Base-by-base conservation (phyloP, 495 filamentous ascomycete species). In the Astrothelium subdiscretum region DNA sequence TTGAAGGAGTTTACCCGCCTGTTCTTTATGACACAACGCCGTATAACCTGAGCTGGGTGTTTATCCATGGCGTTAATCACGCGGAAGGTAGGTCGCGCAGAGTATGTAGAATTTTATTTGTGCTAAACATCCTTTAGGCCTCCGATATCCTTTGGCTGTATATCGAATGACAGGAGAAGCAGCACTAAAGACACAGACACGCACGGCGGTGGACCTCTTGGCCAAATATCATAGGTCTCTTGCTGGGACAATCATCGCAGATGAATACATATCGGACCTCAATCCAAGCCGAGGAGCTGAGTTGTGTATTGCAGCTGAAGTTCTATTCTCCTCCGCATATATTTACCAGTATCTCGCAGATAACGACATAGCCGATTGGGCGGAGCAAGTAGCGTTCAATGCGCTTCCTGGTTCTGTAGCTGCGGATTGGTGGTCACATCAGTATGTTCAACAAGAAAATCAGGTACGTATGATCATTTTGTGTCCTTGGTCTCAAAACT, bases 331-430 rank as follows among this genome's bases (percentile, higher is more conserved):
- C 24, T 31, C 68, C 6, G 51, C 60, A 20, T 75, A 75, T 32
- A 58, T 74, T 3, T 75, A 75, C 57, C 66, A 72, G 52, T 60
- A 63, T 35, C 65, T 80, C 2, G 79, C 79, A 18, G 78, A 79
- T 60, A 76, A 76, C 32, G 59, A 72, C 18, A 81, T 80, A 61
- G 85, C 82, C 3, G 84, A 86, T 64, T 71, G 74, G 26, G 76
- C 78, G 10, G 85, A 87, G 67, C 69, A 77, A 48, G 74, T 77
- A 13, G 82, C 83, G 11, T 87, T 83, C 71, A 87, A 87, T 59
- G 79, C 80, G 3, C 68, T 85, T 10, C 83, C 85, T 5, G 81
- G 77, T 0, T 78, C 48, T 54, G 24, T 54, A 29, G 48, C 48
- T 10, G 22, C 48, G 29, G 48, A 54, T 54, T 82, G 81, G 77